A percentile compares a stretch with the other conserved stretches of the same genome.
These are phyloP conservation scores for Ophiostoma piceae DNA, from an alignment of 2,329 filamentous ascomycete genomes.

Conservation along the genomic window DNA sequence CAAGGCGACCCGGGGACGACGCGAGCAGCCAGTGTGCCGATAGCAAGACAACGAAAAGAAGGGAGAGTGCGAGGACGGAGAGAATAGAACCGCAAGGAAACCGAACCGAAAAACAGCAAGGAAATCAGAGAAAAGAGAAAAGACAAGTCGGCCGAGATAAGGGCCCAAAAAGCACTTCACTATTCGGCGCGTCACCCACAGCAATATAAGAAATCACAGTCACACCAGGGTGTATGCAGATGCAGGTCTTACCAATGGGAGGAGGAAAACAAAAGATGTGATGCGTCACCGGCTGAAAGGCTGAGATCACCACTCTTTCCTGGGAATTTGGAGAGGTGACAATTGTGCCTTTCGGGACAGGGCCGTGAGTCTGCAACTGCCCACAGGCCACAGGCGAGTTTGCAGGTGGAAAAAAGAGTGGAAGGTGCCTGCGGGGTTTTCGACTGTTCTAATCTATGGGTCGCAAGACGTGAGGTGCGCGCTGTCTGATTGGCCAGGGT, in stretches of 20 bases:
- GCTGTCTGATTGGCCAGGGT: constrained; percentile 20
- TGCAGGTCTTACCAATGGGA: constrained; percentile 7
- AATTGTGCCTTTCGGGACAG: not conserved
- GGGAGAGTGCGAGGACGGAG: not conserved
- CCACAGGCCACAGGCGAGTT: not conserved
- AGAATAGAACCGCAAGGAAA: not conserved
- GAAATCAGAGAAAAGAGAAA: not conserved
- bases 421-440: constrained; percentile 23
- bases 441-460: not conserved
- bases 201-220: not conserved
- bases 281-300: constrained; percentile 9
- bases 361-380: not conserved
- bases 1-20: not conserved
- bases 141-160: not conserved
- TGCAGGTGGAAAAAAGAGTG: not conserved
- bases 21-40: not conserved
- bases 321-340: not conserved
- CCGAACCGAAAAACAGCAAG: not conserved
- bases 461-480: not conserved
- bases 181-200: not conserved
- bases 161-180: not conserved
- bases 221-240: not conserved
- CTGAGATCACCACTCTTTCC: constrained; percentile 8
- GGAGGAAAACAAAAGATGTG: not conserved
- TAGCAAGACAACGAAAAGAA: not conserved